These are phyloP conservation scores for Fistulinella prunicolor DNA, from an alignment of 768 basidiomycete species.

Conservation along the genomic window DNA sequence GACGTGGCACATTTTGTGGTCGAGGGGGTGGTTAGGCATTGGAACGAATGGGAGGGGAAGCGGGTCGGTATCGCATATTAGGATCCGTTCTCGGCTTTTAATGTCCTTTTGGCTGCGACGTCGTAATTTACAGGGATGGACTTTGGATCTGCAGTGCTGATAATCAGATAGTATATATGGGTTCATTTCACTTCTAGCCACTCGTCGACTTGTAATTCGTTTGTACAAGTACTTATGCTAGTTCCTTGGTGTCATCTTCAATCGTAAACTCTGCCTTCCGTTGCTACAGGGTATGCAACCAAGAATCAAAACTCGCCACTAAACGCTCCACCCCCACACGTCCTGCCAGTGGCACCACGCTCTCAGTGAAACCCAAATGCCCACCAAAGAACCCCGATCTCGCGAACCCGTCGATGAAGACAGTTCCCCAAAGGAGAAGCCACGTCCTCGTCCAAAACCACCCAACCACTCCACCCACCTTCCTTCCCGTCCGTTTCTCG, in stretches of 20 bases:
- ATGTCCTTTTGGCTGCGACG: too few species aligned
- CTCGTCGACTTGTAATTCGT: too few species aligned
- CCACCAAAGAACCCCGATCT: constrained; percentile 12
- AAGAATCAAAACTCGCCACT: neutral
- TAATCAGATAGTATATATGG: too few species aligned
- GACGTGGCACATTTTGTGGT: constrained; percentile 68
- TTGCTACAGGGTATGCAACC: neutral
- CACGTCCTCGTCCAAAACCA: constrained; percentile 33
- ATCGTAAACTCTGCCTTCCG: too few species aligned
- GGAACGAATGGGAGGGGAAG: constrained; percentile 55
- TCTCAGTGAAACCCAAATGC: neutral
- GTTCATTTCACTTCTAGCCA: too few species aligned
- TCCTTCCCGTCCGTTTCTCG: constrained; percentile 20
- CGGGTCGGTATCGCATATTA: constrained; percentile 50
- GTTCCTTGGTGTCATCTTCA: too few species aligned
- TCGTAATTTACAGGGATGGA: too few species aligned
- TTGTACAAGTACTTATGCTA: too few species aligned
- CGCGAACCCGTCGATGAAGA: constrained; percentile 20
- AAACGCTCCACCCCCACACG: constrained; percentile 3
- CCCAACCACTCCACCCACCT: constrained; percentile 29
- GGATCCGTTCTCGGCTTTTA: too few species aligned
- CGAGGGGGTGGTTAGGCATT: constrained; percentile 42
- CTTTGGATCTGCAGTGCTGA: too few species aligned
- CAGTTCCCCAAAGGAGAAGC: constrained; percentile 21
- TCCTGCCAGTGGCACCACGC: neutral